phyloP scores from a whole-genome alignment of 805 yeast genomes.

The Pichia nakasei region DNA sequence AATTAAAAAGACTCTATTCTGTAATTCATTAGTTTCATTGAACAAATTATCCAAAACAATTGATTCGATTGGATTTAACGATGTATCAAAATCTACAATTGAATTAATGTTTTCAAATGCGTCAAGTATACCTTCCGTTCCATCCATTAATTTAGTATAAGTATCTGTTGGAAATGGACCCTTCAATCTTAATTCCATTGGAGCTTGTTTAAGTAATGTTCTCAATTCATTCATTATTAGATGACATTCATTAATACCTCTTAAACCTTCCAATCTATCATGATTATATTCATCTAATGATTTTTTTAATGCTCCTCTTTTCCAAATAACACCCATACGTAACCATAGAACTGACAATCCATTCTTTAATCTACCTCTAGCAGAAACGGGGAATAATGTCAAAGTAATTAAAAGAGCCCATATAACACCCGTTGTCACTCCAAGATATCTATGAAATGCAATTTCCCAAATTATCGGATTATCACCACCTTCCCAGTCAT shows the following conservation, averaged over 20 bases:
- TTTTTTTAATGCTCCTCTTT: constrained; percentile 56
- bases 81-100: constrained; percentile 55
- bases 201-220: constrained; percentile 56
- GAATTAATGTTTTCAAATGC: constrained; percentile 67
- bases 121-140: constrained; percentile 61
- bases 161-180: constrained; percentile 55
- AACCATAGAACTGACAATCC: constrained; percentile 69
- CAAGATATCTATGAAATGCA: constrained; percentile 68
- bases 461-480: constrained; percentile 62
- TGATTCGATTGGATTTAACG: constrained; percentile 42
- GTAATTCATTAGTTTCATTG: constrained; percentile 58
- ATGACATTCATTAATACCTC: constrained; percentile 37
- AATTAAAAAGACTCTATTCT: constrained; percentile 61
- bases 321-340: constrained; percentile 75
- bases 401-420: constrained; percentile 72
- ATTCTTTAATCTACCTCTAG: constrained; percentile 55
- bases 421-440: constrained; percentile 63
- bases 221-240: constrained; percentile 53
- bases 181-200: constrained; percentile 64
- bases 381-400: constrained; percentile 64
- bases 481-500: constrained; percentile 60
- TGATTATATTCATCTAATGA: constrained; percentile 23
- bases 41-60: constrained; percentile 45
- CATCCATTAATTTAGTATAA: constrained; percentile 41
- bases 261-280: constrained; percentile 32